A percentile compares a stretch with the other conserved stretches of the same genome.
Conservation (phyloP, 371 early-diverging fungal genomes). For the Syncephalastrum racemosum region DNA sequence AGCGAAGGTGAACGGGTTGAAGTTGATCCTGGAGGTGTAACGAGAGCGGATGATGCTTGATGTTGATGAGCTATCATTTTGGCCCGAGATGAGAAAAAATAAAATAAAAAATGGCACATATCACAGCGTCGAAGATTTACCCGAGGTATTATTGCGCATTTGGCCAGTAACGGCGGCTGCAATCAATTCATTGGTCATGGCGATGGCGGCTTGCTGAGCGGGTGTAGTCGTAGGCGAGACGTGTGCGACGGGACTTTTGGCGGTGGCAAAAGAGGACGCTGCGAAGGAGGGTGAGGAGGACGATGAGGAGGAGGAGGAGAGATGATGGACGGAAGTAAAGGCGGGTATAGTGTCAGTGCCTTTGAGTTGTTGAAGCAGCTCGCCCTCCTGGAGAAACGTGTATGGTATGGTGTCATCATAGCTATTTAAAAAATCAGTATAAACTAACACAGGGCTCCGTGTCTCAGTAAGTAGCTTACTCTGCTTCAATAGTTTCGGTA, state of each 20-base stretch:
- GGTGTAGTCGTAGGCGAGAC: conserved; percentile 22
- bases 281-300: too few relatives aligned
- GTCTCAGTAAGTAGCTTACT: background rate
- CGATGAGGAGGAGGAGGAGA: conserved; percentile 2
- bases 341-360: conserved; percentile 22
- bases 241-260: conserved; percentile 14
- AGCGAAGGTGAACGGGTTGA: too few relatives aligned
- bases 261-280: background rate
- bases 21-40: too few relatives aligned
- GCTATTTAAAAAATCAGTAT: conserved; percentile 18
- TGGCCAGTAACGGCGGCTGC: conserved; percentile 35
- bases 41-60: too few relatives aligned
- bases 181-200: conserved; percentile 45
- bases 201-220: conserved; percentile 41
- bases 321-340: conserved; percentile 1
- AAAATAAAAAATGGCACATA: too few relatives aligned
- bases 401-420: conserved; percentile 48
- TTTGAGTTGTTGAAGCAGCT: too few relatives aligned
- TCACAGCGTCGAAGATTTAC: background rate
- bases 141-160: background rate
- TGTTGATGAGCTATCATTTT: conserved; percentile 25
- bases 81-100: conserved; percentile 12
- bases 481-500: conserved; percentile 9
- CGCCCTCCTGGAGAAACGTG: conserved; percentile 24
- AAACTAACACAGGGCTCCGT: conserved; percentile 1